Evolutionary conservation across 2,329 filamentous ascomycete species (phyloP).

Genomic region (Pseudopyricularia javanii): DNA sequence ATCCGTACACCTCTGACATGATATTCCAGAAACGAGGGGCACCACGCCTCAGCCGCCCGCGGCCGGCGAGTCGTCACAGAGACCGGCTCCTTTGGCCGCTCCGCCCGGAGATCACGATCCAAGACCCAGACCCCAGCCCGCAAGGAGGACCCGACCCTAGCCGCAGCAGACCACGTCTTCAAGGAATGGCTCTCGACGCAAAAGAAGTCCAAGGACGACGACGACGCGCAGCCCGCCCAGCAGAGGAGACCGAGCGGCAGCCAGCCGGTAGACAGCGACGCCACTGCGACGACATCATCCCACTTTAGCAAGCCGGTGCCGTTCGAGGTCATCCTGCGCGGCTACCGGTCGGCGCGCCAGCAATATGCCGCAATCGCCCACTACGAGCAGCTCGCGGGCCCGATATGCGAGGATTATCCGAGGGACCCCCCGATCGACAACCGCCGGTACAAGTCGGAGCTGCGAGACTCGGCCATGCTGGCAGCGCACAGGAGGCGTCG

Average conservation of each 20-base stretch:
- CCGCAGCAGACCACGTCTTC: slow-evolving; percentile 50
- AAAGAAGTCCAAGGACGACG: slow-evolving; percentile 20
- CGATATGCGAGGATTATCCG: slow-evolving; percentile 87
- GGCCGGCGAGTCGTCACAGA: slow-evolving; percentile 43
- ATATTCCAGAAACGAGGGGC: slow-evolving; percentile 36
- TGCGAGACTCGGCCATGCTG: slow-evolving; percentile 49
- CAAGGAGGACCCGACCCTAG: slow-evolving; percentile 49
- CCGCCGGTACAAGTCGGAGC: slow-evolving; percentile 60
- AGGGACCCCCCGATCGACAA: slow-evolving; percentile 65
- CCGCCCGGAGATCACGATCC: slow-evolving; percentile 50
- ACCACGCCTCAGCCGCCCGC: slow-evolving; percentile 30
- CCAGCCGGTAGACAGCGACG: slow-evolving; percentile 8
- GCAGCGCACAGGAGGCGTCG: slow-evolving; percentile 29
- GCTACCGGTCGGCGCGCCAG: slow-evolving; percentile 53
- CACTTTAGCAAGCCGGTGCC: slow-evolving; percentile 27
- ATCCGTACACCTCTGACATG: background rate
- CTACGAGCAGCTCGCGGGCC: slow-evolving; percentile 76
- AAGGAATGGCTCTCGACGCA: slow-evolving; percentile 39
- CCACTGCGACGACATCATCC: slow-evolving; percentile 12
- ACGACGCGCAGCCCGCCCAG: slow-evolving; percentile 10
- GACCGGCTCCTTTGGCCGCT: slow-evolving; percentile 54
- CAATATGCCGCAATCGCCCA: slow-evolving; percentile 82
- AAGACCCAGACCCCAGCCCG: slow-evolving; percentile 46
- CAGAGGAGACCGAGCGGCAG: slow-evolving; percentile 11
- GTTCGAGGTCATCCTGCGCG: slow-evolving; percentile 73